These are phyloP conservation scores for Euphorbia tirucalli DNA, from an alignment of 345 rosid genomes.

Conservation along the genomic window DNA sequence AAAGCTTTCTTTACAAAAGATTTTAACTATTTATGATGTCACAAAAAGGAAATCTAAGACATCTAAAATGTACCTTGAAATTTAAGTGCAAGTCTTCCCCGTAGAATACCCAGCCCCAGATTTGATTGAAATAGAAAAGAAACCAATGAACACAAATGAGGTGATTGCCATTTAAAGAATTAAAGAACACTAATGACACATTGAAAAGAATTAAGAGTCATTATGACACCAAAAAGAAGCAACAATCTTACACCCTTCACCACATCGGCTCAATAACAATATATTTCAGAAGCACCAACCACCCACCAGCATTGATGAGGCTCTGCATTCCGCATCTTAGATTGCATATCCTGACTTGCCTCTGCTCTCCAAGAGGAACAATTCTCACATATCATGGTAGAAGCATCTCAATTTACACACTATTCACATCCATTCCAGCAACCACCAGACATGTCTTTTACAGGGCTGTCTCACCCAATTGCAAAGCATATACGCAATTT, in stretches of 20 bases:
- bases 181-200: slow-evolving; percentile 5
- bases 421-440: slow-evolving; percentile 18
- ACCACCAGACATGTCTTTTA: slow-evolving; percentile 16
- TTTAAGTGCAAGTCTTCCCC: no score
- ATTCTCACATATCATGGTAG: slow-evolving; percentile 25
- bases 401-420: slow-evolving; percentile 28
- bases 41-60: neutral
- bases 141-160: neutral
- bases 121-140: neutral
- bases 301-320: slow-evolving; percentile 40
- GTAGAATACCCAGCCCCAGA: neutral
- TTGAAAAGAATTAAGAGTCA: slow-evolving; percentile 10
- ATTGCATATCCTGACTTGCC: slow-evolving; percentile 31
- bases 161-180: neutral
- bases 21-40: neutral
- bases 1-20: neutral
- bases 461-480: slow-evolving; percentile 2
- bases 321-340: slow-evolving; percentile 42
- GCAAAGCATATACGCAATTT: neutral
- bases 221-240: slow-evolving; percentile 35
- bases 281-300: slow-evolving; percentile 35
- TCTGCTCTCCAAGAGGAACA: slow-evolving; percentile 30
- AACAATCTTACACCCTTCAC: slow-evolving; percentile 50
- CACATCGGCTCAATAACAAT: slow-evolving; percentile 36
- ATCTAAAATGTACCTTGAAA: neutral